Evolutionary conservation across 2,329 filamentous ascomycete genomes (phyloP).

Genomic region (Pyrenophora tritici-repentis): DNA sequence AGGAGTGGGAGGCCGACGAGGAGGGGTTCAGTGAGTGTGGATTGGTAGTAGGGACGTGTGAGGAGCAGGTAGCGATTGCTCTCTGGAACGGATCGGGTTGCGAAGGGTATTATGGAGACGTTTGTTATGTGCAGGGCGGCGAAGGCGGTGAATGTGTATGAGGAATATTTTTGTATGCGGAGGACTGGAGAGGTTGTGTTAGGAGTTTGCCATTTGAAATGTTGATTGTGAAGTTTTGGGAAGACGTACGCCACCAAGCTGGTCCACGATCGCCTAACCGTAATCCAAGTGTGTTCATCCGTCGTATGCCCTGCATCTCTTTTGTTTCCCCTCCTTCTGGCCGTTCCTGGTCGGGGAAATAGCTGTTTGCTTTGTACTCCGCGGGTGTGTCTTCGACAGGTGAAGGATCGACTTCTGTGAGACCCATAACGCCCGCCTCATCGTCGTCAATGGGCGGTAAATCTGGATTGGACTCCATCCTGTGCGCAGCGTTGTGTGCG

Average conservation of each 20-base stretch:
- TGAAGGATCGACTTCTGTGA: conserved; percentile 80
- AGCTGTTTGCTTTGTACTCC: conserved; percentile 57
- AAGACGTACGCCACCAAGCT: conserved; percentile 72
- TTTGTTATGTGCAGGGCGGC: conserved; percentile 51
- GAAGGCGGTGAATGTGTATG: conserved; percentile 62
- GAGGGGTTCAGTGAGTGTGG: conserved; percentile 73
- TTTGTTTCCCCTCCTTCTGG: conserved; percentile 11
- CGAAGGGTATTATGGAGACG: conserved; percentile 52
- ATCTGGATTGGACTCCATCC: conserved; percentile 21
- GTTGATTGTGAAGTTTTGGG: background rate
- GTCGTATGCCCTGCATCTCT: conserved; percentile 14
- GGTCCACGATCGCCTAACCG: conserved; percentile 70
- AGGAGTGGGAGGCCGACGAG: conserved; percentile 76
- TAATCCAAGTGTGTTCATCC: conserved; percentile 48
- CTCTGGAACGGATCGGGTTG: conserved; percentile 59
- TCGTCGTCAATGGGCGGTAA: conserved; percentile 33
- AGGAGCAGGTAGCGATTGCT: conserved; percentile 88
- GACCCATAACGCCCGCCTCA: conserved; percentile 63
- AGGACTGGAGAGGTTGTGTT: conserved; percentile 60
- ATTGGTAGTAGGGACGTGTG: conserved; percentile 90
- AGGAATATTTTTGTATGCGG: conserved; percentile 84
- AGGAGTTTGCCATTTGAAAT: conserved; percentile 2
- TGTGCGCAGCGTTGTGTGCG: conserved; percentile 3
- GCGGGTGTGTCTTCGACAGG: conserved; percentile 68
- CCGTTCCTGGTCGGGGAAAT: conserved; percentile 44